These are phyloP conservation scores for Plasmodium malariae DNA, from an alignment of 169 alveolate genomes.

Conservation along the genomic window DNA sequence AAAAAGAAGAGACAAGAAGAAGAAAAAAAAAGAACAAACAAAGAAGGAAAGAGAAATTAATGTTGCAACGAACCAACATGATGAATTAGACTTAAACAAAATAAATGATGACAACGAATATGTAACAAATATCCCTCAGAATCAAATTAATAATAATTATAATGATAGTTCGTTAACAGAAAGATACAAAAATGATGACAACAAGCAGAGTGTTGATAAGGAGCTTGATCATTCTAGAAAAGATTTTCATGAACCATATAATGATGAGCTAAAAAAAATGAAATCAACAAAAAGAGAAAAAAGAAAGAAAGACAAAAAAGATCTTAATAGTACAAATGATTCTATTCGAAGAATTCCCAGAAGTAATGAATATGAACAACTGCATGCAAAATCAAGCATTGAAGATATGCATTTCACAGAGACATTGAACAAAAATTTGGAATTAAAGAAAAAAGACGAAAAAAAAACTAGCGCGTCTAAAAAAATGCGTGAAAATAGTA, in stretches of 20 bases:
- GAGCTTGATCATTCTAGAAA: background rate
- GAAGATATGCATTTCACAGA: too few species aligned
- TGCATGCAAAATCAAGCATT: too few species aligned
- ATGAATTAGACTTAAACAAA: constrained; percentile 7
- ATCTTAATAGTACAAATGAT: background rate
- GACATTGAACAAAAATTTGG: too few species aligned
- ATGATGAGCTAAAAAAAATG: background rate
- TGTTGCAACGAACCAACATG: background rate
- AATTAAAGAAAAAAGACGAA: too few species aligned
- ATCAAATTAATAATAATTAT: background rate
- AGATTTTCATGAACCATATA: background rate
- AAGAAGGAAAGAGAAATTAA: background rate
- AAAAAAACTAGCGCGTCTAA: background rate
- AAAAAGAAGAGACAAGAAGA: background rate
- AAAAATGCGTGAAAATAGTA: background rate
- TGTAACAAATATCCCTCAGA: background rate
- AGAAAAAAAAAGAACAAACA: background rate
- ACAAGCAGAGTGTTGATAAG: background rate
- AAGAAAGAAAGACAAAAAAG: background rate
- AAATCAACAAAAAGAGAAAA: background rate
- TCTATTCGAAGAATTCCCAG: too few species aligned
- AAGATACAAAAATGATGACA: background rate
- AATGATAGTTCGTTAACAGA: background rate
- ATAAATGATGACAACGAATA: background rate
- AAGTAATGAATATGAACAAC: too few species aligned